phyloP scores from a whole-genome alignment of 805 yeast species.

The Myxozyma vanderwaltii region DNA sequence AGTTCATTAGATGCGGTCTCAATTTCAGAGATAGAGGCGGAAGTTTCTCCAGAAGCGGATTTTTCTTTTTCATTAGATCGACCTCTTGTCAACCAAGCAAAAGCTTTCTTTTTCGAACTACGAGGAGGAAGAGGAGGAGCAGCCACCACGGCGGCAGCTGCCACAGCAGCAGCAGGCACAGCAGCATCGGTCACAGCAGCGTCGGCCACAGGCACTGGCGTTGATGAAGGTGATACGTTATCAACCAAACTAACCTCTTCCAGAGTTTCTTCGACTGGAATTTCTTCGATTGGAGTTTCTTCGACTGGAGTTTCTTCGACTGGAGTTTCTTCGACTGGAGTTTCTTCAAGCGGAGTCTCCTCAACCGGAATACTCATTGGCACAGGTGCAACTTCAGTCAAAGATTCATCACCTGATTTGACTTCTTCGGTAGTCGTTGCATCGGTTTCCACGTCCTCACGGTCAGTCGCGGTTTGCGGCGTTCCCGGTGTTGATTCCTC shows the following conservation, averaged over 20 bases:
- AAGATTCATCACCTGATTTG: conserved; percentile 6
- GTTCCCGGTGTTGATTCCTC: neutral
- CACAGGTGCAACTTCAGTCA: conserved; percentile 5
- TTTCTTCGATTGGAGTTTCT: too few species aligned
- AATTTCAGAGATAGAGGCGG: neutral
- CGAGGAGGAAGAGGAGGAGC: conserved; percentile 30
- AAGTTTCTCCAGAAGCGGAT: neutral
- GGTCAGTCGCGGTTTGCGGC: neutral
- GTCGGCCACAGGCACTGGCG: neutral
- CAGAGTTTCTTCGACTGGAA: conserved; percentile 9
- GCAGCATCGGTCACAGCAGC: neutral
- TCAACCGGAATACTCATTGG: conserved; percentile 1
- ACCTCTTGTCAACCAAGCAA: conserved; percentile 37
- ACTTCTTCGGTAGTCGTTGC: conserved; percentile 4
- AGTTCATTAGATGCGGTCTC: neutral
- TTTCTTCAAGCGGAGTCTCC: too few species aligned
- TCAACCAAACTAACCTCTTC: conserved; percentile 27
- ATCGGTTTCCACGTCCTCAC: conserved; percentile 6
- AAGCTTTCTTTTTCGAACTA: conserved; percentile 34
- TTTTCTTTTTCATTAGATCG: neutral
- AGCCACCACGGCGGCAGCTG: neutral
- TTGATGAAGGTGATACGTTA: too few species aligned
- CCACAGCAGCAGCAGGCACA: neutral
- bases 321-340: too few species aligned
- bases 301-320: too few species aligned